These are phyloP conservation scores for Nitzschia inconspicua DNA, from an alignment of 108 stramenopile species.

Conservation along the genomic window DNA sequence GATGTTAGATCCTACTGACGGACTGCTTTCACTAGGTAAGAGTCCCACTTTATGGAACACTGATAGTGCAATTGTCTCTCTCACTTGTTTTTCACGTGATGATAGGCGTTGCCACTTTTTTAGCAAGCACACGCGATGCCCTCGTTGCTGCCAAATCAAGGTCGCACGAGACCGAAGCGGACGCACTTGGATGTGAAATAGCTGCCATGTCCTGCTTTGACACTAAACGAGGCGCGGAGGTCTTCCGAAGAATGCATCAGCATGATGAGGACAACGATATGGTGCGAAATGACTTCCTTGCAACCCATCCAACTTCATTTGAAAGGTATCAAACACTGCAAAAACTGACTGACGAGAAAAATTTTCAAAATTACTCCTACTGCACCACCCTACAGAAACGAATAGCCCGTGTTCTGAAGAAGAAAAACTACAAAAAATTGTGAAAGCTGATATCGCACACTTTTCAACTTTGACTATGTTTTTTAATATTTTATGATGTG, in stretches of 20 bases:
- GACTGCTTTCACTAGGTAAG: constrained; percentile 48
- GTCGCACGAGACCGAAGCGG: constrained; percentile 69
- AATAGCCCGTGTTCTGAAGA: neutral
- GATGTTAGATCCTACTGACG: constrained; percentile 82
- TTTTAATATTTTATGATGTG: no score
- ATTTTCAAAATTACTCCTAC: constrained; percentile 42
- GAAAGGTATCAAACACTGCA: constrained; percentile 51
- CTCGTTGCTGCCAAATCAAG: constrained; percentile 64
- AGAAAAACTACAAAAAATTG: neutral
- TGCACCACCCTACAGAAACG: constrained; percentile 19
- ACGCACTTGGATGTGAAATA: constrained; percentile 69
- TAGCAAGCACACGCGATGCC: constrained; percentile 52
- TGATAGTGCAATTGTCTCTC: neutral
- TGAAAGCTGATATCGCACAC: neutral
- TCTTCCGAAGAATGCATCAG: constrained; percentile 77
- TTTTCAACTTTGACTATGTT: neutral
- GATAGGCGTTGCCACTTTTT: constrained; percentile 38
- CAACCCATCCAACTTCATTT: constrained; percentile 59
- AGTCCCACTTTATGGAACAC: no score
- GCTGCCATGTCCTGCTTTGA: constrained; percentile 83
- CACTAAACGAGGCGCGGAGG: constrained; percentile 53
- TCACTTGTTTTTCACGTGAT: neutral
- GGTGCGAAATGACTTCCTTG: constrained; percentile 17
- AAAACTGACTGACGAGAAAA: constrained; percentile 39
- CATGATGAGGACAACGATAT: constrained; percentile 39